These are phyloP conservation scores for Akanthomyces dipterigenus DNA, from an alignment of 2,329 filamentous ascomycete genomes.

Conservation along the genomic window DNA sequence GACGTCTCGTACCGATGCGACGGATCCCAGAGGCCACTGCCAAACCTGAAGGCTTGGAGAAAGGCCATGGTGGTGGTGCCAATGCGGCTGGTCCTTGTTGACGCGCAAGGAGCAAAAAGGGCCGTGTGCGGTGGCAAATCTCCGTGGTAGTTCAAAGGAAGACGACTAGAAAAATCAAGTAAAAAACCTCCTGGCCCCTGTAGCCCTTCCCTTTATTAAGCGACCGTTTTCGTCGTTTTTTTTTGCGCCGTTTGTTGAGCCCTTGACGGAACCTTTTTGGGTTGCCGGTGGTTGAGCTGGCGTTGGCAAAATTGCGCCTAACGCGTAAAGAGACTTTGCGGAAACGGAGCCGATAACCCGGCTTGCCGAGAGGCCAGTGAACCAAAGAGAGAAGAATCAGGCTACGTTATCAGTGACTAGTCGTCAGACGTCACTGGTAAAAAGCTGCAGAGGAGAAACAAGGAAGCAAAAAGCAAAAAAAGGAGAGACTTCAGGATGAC, in stretches of 20 bases:
- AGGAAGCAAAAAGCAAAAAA: not conserved
- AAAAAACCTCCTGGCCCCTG: too few species aligned
- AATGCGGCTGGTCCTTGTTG: not conserved
- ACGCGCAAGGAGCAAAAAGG: too few species aligned
- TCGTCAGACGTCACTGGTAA: too few species aligned
- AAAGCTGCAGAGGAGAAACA: not conserved
- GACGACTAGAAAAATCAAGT: too few species aligned
- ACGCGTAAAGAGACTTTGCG: not conserved
- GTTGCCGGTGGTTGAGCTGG: not conserved
- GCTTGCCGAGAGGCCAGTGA: too few species aligned
- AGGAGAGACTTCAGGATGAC: not conserved
- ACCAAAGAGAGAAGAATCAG: not conserved
- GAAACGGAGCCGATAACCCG: not conserved
- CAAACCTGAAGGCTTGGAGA: conserved; percentile 30
- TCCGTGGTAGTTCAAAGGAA: too few species aligned
- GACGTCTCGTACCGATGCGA: conserved; percentile 70
- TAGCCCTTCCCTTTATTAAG: too few species aligned
- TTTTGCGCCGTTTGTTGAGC: not conserved
- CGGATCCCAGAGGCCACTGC: conserved; percentile 42
- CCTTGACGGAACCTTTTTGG: not conserved
- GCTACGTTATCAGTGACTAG: too few species aligned
- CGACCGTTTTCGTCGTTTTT: not conserved
- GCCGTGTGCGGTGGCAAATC: too few species aligned
- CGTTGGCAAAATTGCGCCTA: not conserved
- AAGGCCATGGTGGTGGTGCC: conserved; percentile 9